Conservation (phyloP, 495 filamentous ascomycete genomes). For the Penicillium verhagenii region DNA sequence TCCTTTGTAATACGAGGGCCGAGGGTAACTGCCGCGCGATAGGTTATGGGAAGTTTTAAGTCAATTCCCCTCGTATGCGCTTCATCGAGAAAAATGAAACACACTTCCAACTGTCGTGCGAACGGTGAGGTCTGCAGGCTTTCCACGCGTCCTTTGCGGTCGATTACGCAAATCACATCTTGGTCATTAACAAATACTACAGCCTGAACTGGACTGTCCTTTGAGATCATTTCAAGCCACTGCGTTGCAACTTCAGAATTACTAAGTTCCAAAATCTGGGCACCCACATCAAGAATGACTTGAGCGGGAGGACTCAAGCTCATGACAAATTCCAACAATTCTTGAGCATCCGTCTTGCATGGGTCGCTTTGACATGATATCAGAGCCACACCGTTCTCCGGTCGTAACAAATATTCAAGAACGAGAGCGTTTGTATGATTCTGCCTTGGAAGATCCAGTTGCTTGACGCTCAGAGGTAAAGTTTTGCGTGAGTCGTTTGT, state of each 20-base stretch:
- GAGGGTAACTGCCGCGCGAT: conserved; percentile 67
- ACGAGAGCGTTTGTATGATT: conserved; percentile 65
- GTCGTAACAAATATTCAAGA: conserved; percentile 52
- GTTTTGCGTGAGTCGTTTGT: conserved; percentile 64
- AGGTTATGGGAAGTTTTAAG: conserved; percentile 58
- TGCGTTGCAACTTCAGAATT: conserved; percentile 48
- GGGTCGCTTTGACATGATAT: conserved; percentile 13
- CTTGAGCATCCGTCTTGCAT: conserved; percentile 31
- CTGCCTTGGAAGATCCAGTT: conserved; percentile 56
- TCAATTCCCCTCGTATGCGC: conserved; percentile 76
- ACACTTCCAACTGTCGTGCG: conserved; percentile 55
- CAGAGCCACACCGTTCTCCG: conserved; percentile 47
- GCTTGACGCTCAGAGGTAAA: conserved; percentile 54
- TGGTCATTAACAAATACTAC: conserved; percentile 49
- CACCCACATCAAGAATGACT: conserved; percentile 73
- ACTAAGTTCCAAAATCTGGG: conserved; percentile 64
- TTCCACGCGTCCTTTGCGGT: conserved; percentile 47
- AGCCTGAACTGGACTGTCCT: conserved; percentile 25
- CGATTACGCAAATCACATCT: conserved; percentile 46
- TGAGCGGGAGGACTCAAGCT: conserved; percentile 37
- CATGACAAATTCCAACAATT: conserved; percentile 46
- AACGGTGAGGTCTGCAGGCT: conserved; percentile 60
- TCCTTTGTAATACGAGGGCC: conserved; percentile 71
- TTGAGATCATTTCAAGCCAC: conserved; percentile 12
- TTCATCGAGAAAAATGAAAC: conserved; percentile 73